Conservation (phyloP, 139 green algal genomes). For the Coelastrella sp. region DNA sequence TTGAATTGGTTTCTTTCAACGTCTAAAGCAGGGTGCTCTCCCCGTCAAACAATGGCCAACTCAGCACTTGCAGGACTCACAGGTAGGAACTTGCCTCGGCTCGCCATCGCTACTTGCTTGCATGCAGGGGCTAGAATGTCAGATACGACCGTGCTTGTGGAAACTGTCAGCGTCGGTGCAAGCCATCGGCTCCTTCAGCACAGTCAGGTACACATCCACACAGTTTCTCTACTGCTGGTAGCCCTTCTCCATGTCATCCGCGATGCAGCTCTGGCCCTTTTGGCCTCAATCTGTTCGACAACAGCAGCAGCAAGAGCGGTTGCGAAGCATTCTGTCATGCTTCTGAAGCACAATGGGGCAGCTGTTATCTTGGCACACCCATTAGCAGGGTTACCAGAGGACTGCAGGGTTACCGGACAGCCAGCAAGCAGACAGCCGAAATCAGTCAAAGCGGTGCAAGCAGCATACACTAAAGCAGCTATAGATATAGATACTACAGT, state of each 20-base stretch:
- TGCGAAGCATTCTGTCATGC: neutral
- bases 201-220: slow-evolving; percentile 15
- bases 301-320: neutral
- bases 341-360: slow-evolving; percentile 13
- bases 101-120: neutral
- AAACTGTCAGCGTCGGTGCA: neutral
- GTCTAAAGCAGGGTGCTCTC: too few relatives aligned
- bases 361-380: too few relatives aligned
- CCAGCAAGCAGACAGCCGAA: neutral
- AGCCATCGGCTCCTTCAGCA: neutral
- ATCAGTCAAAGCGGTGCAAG: neutral
- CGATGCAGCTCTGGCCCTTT: neutral
- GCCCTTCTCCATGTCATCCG: neutral
- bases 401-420: neutral
- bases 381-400: neutral
- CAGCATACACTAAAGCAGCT: neutral
- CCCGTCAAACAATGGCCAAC: too few relatives aligned
- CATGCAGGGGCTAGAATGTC: neutral
- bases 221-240: slow-evolving; percentile 2
- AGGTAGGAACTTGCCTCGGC: neutral
- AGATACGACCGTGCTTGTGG: neutral
- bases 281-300: neutral
- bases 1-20: too few relatives aligned
- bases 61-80: too few relatives aligned
- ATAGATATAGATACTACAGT: neutral